Percentiles rank a stretch among this genome's conserved stretches.
Evolutionary conservation across 2,329 filamentous ascomycete species (phyloP).

Genomic region (Plectosphaerella sp.): DNA sequence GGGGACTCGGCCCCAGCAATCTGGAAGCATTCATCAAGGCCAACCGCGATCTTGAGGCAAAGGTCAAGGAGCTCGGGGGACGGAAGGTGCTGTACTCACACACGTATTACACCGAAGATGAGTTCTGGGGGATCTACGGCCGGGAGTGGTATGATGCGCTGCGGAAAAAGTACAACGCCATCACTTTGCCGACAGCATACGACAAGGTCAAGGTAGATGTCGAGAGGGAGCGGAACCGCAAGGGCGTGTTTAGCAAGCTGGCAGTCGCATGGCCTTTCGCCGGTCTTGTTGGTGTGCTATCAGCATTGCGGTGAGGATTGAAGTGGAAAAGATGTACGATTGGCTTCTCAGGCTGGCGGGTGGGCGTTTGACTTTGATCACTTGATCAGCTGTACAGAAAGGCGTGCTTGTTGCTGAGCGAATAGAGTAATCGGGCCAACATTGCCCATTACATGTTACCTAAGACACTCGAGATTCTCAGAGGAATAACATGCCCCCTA

Average conservation of each 20-base stretch:
- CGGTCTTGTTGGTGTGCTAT: slow-evolving; percentile 8
- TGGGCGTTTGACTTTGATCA: no score
- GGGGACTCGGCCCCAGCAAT: slow-evolving; percentile 44
- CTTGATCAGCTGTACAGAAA: neutral
- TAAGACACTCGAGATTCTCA: no score
- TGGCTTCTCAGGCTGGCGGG: no score
- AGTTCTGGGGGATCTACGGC: slow-evolving; percentile 66
- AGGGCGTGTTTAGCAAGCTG: neutral
- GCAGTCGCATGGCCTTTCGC: slow-evolving; percentile 1
- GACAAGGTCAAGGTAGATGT: slow-evolving; percentile 50
- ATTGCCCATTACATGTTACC: no score
- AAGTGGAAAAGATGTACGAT: no score
- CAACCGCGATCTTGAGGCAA: slow-evolving; percentile 58
- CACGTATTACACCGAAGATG: slow-evolving; percentile 61
- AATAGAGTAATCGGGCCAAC: no score
- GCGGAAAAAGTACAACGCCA: slow-evolving; percentile 53
- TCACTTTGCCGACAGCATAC: slow-evolving; percentile 58
- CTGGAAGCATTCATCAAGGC: slow-evolving; percentile 41
- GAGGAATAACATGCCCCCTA: no score
- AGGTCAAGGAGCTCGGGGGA: slow-evolving; percentile 53
- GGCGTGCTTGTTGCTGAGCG: neutral
- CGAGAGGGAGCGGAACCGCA: neutral
- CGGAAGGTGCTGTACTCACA: slow-evolving; percentile 70
- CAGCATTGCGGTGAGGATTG: neutral
- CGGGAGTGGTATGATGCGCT: slow-evolving; percentile 53